phyloP scores from a whole-genome alignment of 805 yeast genomes.

The Wickerhamomyces mucosus region DNA sequence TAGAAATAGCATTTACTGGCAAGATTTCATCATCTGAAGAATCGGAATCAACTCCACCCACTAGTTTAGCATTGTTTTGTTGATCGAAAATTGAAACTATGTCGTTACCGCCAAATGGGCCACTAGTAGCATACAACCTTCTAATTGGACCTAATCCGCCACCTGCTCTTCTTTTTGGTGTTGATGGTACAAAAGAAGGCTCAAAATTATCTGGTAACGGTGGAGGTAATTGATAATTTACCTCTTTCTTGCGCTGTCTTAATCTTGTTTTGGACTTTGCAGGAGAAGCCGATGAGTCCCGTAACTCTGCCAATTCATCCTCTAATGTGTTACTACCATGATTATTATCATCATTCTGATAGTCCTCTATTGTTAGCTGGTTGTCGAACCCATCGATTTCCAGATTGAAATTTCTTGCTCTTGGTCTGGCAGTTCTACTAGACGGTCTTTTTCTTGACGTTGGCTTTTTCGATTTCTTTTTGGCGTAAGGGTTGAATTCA shows the following conservation, averaged over 20 bases:
- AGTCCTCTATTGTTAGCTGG: slow-evolving; percentile 8
- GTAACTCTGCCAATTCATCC: slow-evolving; percentile 41
- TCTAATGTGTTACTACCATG: slow-evolving; percentile 31
- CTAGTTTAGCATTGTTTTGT: slow-evolving; percentile 9
- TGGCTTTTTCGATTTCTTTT: background rate
- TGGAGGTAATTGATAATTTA: slow-evolving; percentile 79
- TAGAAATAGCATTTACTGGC: slow-evolving; percentile 32
- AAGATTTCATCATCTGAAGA: slow-evolving; percentile 54
- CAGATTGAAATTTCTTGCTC: slow-evolving; percentile 2
- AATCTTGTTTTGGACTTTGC: slow-evolving; percentile 29
- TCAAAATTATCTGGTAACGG: slow-evolving; percentile 41
- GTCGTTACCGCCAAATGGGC: slow-evolving; percentile 97
- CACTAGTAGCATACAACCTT: slow-evolving; percentile 84
- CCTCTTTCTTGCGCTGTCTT: slow-evolving; percentile 61
- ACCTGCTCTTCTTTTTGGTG: slow-evolving; percentile 28
- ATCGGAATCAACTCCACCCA: slow-evolving; percentile 39
- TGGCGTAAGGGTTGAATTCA: no score
- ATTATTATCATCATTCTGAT: slow-evolving; percentile 21
- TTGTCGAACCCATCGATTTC: background rate
- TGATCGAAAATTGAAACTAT: slow-evolving; percentile 72
- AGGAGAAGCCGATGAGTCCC: slow-evolving; percentile 31
- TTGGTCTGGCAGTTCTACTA: slow-evolving; percentile 7
- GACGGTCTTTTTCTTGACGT: slow-evolving; percentile 8
- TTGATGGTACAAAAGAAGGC: slow-evolving; percentile 12
- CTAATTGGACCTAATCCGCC: slow-evolving; percentile 41